Evolutionary conservation across 2,329 filamentous ascomycete genomes (phyloP), one percentile per base, ranked within the genome.

Genomic region (Metarhizium robertsii): DNA sequence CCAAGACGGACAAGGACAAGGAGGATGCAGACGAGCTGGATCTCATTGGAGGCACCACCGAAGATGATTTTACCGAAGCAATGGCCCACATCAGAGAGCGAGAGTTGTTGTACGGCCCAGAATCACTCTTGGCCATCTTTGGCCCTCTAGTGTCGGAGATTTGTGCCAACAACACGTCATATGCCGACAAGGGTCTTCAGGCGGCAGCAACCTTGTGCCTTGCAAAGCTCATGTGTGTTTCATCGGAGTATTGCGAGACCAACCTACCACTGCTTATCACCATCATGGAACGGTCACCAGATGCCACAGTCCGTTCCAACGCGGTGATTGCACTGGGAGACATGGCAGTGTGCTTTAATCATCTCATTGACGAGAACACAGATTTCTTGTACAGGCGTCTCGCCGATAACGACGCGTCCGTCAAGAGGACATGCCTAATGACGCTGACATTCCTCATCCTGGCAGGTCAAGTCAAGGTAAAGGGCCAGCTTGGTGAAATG

Each of bases 331-430:
- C 94, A 0, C 83, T 99, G 0, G 94, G 94, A 43, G 94, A 99
- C 68, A 99, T 99, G 94, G 95, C 95, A 0, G 94, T 99, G 25
- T 96, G 92, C 79, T 99, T 99, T 80, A 99, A 99, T 67, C 94
- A 99, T 67, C 82, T 99, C 52, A 96, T 99, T 63, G 95, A 99
- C 67, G 95, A 99, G 73, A 97, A 99, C 71, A 99, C 94, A 0
- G 94, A 99, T 69, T 99, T 97, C 76, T 73, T 99, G 46, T 99
- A 99, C 72, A 86, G 94, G 20, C 85, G 95, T 18, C 80, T 99
- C 7, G 95, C 94, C 16, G 95, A 99, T 66, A 77, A 82, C 16
- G 92, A 96, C 63, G 83, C 84, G 25, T 92, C 88, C 2, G 94
- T 99, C 59, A 99, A 97, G 78, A 85, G 94, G 11, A 99, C 95